These are phyloP conservation scores for Plectosphaerella plurivora DNA, from an alignment of 2,329 filamentous ascomycete species.

Conservation along the genomic window DNA sequence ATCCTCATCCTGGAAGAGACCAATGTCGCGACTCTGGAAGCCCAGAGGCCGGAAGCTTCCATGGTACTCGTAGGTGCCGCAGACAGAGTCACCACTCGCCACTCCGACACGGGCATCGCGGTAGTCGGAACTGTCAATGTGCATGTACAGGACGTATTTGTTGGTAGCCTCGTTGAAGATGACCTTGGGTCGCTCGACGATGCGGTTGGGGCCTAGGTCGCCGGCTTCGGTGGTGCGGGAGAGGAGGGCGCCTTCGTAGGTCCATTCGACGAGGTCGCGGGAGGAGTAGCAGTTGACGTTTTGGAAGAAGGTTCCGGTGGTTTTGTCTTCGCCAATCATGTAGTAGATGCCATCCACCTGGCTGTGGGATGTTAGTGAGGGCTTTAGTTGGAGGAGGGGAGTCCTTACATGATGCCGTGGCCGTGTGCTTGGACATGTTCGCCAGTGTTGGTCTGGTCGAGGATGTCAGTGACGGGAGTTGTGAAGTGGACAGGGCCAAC, in stretches of 20 bases:
- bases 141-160: constrained; percentile 66
- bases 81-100: constrained; percentile 53
- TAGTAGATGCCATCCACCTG: constrained; percentile 57
- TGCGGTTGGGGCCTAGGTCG: constrained; percentile 56
- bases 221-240: constrained; percentile 41
- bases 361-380: not conserved
- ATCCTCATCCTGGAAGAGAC: constrained; percentile 58
- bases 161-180: constrained; percentile 60
- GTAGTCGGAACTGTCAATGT: constrained; percentile 60
- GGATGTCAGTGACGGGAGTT: not conserved
- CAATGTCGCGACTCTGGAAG: constrained; percentile 44
- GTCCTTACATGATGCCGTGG: constrained; percentile 43
- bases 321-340: constrained; percentile 67
- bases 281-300: constrained; percentile 66
- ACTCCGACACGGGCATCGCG: constrained; percentile 61
- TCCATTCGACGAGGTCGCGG: constrained; percentile 60
- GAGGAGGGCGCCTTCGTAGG: constrained; percentile 54
- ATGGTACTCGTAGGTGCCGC: constrained; percentile 47
- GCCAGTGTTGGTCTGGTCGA: constrained; percentile 33
- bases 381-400: not conserved
- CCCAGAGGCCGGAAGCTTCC: constrained; percentile 28
- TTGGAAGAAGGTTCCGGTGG: constrained; percentile 54
- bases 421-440: constrained; percentile 64
- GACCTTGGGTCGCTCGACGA: constrained; percentile 65
- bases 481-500: constrained; percentile 4